phyloP scores from a whole-genome alignment of 2,329 filamentous ascomycete genomes.

The Iodosphaeria phyllophila region DNA sequence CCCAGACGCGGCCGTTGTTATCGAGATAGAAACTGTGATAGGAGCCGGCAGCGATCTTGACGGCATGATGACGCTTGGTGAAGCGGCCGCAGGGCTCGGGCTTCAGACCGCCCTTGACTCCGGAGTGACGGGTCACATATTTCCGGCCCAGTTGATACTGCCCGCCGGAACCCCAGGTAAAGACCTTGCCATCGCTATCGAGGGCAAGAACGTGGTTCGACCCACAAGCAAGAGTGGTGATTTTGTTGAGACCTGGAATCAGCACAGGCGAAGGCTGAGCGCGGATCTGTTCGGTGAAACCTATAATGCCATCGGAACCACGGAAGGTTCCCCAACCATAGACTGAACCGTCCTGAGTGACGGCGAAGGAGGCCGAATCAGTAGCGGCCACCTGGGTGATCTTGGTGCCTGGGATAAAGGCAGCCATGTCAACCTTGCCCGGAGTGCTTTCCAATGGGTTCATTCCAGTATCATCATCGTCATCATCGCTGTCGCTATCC shows the following conservation, averaged over 20 bases:
- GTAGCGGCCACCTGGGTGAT: slow-evolving; percentile 42
- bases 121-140: slow-evolving; percentile 20
- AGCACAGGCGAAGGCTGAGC: slow-evolving; percentile 25
- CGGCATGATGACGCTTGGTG: slow-evolving; percentile 32
- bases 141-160: slow-evolving; percentile 53
- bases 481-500: slow-evolving; percentile 25
- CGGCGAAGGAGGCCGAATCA: slow-evolving; percentile 43
- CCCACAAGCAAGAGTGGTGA: slow-evolving; percentile 42
- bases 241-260: slow-evolving; percentile 39
- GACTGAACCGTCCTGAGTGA: slow-evolving; percentile 43
- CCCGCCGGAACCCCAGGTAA: slow-evolving; percentile 68
- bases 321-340: slow-evolving; percentile 55
- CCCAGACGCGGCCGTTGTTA: slow-evolving; percentile 44
- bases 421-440: slow-evolving; percentile 33
- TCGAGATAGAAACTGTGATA: slow-evolving; percentile 57
- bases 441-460: slow-evolving; percentile 60
- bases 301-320: slow-evolving; percentile 38
- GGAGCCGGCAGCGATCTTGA: slow-evolving; percentile 38
- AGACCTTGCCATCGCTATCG: slow-evolving; percentile 48
- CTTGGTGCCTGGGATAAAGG: slow-evolving; percentile 40
- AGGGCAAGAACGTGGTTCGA: slow-evolving; percentile 53
- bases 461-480: slow-evolving; percentile 43
- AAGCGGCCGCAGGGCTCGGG: slow-evolving; percentile 19
- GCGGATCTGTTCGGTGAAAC: slow-evolving; percentile 35
- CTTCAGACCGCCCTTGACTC: slow-evolving; percentile 12